A percentile compares a stretch with the other conserved stretches of the same genome.
Conservation (phyloP, 2,329 filamentous ascomycete genomes). For the Fusarium longipes region DNA sequence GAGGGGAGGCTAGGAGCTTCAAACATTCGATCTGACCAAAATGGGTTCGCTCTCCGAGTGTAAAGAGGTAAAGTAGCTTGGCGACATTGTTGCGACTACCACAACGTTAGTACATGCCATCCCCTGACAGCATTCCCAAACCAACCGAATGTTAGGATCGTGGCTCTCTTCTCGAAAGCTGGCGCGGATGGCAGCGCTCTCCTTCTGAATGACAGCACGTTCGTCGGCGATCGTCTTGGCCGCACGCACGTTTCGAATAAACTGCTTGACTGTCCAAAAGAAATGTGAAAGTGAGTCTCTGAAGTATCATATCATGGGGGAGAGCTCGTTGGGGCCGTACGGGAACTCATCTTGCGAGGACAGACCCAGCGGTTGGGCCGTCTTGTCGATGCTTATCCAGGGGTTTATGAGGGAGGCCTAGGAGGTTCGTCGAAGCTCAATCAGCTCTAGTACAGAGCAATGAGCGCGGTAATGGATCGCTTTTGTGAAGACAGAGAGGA, state of each 20-base stretch:
- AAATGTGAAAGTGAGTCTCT: conserved; percentile 27
- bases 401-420: conserved; percentile 32
- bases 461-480: conserved; percentile 12
- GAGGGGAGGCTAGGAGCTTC: conserved; percentile 94
- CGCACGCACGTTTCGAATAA: conserved; percentile 98
- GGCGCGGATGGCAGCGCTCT: conserved; percentile 96
- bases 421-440: conserved; percentile 37
- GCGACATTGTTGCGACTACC: conserved; percentile 96
- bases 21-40: conserved; percentile 99
- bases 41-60: conserved; percentile 94
- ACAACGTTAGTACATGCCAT: conserved; percentile 30
- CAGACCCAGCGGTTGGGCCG: conserved; percentile 50
- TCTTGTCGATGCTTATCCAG: conserved; percentile 46
- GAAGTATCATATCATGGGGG: conserved; percentile 7
- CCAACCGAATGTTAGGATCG: conserved; percentile 89
- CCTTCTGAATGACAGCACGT: conserved; percentile 97
- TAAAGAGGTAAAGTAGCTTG: conserved; percentile 98
- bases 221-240: conserved; percentile 99
- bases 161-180: conserved; percentile 98
- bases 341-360: conserved; percentile 55
- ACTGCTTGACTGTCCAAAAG: conserved; percentile 85
- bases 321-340: conserved; percentile 45
- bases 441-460: conserved; percentile 34
- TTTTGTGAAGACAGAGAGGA: background rate
- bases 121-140: conserved; percentile 20